A percentile compares a stretch with the other conserved stretches of the same genome.
Conservation (phyloP, 2,329 filamentous ascomycete genomes). For the Exophiala viscosa region DNA sequence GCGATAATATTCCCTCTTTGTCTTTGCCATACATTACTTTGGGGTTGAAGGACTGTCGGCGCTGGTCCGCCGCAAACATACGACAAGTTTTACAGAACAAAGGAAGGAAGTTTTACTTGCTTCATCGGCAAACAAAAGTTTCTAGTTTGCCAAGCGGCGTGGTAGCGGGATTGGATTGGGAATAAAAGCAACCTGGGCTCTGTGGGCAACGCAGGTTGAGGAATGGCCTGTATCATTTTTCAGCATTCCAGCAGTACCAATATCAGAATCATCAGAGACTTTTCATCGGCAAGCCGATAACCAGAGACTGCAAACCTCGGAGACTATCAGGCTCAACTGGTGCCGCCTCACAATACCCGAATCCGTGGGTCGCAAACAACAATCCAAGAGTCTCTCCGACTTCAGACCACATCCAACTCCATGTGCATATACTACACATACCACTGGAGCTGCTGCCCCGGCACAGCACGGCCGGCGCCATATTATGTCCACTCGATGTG, state of each 20-base stretch:
- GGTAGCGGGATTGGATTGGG: too few species aligned
- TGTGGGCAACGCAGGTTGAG: not conserved
- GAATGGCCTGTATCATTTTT: not conserved
- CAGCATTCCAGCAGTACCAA: not conserved
- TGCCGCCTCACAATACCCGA: too few species aligned
- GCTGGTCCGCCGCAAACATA: too few species aligned
- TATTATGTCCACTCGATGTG: slow-evolving; percentile 29
- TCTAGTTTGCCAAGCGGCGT: too few species aligned
- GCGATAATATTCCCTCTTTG: too few species aligned
- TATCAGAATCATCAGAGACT: not conserved
- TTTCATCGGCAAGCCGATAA: not conserved
- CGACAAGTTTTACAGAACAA: too few species aligned
- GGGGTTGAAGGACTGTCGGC: too few species aligned
- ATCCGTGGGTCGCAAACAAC: too few species aligned
- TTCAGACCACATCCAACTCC: not conserved
- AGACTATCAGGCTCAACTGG: not conserved
- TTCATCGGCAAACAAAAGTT: too few species aligned
- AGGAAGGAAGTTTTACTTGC: too few species aligned
- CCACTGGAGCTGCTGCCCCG: slow-evolving; percentile 29
- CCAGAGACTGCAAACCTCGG: not conserved
- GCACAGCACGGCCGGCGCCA: slow-evolving; percentile 26
- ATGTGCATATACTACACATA: slow-evolving; percentile 30
- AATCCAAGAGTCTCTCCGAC: not conserved
- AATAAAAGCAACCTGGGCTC: not conserved
- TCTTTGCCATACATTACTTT: too few species aligned